Conservation (phyloP, 192 early-diverging fungal genomes). For the Coemansia sp. region DNA sequence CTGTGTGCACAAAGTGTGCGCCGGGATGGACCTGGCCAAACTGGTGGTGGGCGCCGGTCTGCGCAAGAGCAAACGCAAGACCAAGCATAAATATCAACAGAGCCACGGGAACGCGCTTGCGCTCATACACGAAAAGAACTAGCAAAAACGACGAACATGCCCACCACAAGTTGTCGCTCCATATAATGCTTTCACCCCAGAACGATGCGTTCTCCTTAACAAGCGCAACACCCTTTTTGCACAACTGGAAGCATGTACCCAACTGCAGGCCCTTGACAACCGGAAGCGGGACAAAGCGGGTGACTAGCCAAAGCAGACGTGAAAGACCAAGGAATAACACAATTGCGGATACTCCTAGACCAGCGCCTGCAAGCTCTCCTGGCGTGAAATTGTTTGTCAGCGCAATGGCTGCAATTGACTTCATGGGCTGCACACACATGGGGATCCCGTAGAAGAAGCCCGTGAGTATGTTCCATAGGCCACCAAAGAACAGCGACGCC, state of each 20-base stretch:
- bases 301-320: constrained; percentile 66
- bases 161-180: constrained; percentile 77
- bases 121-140: constrained; percentile 67
- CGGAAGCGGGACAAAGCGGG: constrained; percentile 67
- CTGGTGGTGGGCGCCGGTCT: constrained; percentile 51
- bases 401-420: constrained; percentile 82
- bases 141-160: constrained; percentile 67
- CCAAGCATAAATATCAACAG: constrained; percentile 74
- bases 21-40: constrained; percentile 49
- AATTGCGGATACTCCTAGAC: constrained; percentile 66
- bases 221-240: constrained; percentile 67
- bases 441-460: constrained; percentile 78
- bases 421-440: constrained; percentile 94
- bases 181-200: constrained; percentile 61
- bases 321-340: constrained; percentile 70
- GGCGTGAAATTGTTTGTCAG: constrained; percentile 67
- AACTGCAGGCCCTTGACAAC: constrained; percentile 79
- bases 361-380: constrained; percentile 70
- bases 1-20: constrained; percentile 60
- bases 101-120: constrained; percentile 65
- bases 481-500: constrained; percentile 81
- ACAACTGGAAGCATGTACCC: constrained; percentile 71
- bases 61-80: constrained; percentile 65
- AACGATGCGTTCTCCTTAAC: constrained; percentile 54
- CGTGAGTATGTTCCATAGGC: constrained; percentile 82